These are phyloP conservation scores for Colletotrichum sp. DNA, from an alignment of 2,329 filamentous ascomycete species.

Conservation along the genomic window DNA sequence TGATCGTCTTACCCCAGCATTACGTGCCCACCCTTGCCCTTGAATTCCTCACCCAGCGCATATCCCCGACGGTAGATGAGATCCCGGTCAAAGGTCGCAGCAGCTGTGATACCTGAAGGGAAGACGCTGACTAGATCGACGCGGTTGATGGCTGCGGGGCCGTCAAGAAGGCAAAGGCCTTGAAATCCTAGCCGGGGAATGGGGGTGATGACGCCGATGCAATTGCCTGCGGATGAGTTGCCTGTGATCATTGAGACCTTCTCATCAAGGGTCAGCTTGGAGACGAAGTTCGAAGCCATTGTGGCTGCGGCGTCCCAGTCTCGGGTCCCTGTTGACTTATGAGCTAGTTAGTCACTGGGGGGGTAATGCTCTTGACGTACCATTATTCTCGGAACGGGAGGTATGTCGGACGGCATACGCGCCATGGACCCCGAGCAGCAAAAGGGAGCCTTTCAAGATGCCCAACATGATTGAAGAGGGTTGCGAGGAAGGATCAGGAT, in stretches of 20 bases:
- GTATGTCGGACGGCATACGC: background rate
- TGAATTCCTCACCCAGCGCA: constrained; percentile 75
- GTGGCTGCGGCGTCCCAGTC: constrained; percentile 63
- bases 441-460: background rate
- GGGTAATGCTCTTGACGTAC: background rate
- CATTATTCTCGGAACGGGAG: background rate
- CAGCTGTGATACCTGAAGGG: constrained; percentile 72
- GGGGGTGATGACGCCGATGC: constrained; percentile 49
- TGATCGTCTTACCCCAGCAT: background rate
- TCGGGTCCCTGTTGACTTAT: background rate
- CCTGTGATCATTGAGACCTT: constrained; percentile 48
- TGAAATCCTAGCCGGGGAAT: constrained; percentile 47
- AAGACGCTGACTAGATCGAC: constrained; percentile 51
- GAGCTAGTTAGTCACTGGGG: accelerated
- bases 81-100: constrained; percentile 73
- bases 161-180: background rate
- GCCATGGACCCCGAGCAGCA: background rate
- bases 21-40: constrained; percentile 61
- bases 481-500: background rate
- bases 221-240: background rate
- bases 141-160: background rate
- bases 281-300: constrained; percentile 61
- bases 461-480: background rate
- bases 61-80: constrained; percentile 70
- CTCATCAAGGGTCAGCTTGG: constrained; percentile 68